Percentiles rank a stretch among this genome's conserved stretches.
phyloP scores from a whole-genome alignment of 2,329 filamentous ascomycete genomes.

The Stagonosporopsis cucurbitacearum region DNA sequence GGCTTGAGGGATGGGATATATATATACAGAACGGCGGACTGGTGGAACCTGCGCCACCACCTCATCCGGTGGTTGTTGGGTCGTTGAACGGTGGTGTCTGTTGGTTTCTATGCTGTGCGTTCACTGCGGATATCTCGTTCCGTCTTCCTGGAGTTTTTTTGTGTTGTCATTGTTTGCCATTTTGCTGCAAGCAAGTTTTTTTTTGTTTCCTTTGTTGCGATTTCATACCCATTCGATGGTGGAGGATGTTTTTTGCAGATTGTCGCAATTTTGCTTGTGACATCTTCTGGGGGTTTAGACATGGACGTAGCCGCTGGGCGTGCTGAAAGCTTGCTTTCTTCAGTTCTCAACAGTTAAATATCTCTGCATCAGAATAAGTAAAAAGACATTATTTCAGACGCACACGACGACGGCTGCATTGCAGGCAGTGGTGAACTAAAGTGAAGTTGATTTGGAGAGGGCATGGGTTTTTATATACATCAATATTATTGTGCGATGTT shows the following conservation, averaged over 20 bases:
- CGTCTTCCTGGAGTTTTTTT: conserved; percentile 19
- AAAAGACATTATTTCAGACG: conserved; percentile 31
- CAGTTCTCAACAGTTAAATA: conserved; percentile 36
- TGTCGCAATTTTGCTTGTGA: conserved; percentile 15
- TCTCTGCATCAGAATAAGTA: conserved; percentile 36
- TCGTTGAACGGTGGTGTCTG: conserved; percentile 30
- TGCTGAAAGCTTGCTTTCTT: conserved; percentile 31
- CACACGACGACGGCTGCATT: background rate
- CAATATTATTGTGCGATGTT: conserved; percentile 1
- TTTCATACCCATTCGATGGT: conserved; percentile 24
- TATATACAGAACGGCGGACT: conserved; percentile 41
- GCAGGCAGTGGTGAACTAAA: background rate
- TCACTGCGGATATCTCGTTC: conserved; percentile 18
- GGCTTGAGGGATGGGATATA: conserved; percentile 28
- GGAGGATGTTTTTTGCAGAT: conserved; percentile 24
- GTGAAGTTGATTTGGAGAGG: background rate
- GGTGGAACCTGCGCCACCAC: conserved; percentile 39
- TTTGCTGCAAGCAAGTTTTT: conserved; percentile 23
- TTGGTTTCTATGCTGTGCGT: conserved; percentile 25
- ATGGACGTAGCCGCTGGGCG: conserved; percentile 42
- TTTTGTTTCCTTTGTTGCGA: conserved; percentile 31
- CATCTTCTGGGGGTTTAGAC: conserved; percentile 30
- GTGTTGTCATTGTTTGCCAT: background rate
- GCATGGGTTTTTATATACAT: no score
- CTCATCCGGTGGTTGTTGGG: conserved; percentile 12